Conservation (phyloP, 2,329 filamentous ascomycete genomes). For the Trichothecium roseum region DNA sequence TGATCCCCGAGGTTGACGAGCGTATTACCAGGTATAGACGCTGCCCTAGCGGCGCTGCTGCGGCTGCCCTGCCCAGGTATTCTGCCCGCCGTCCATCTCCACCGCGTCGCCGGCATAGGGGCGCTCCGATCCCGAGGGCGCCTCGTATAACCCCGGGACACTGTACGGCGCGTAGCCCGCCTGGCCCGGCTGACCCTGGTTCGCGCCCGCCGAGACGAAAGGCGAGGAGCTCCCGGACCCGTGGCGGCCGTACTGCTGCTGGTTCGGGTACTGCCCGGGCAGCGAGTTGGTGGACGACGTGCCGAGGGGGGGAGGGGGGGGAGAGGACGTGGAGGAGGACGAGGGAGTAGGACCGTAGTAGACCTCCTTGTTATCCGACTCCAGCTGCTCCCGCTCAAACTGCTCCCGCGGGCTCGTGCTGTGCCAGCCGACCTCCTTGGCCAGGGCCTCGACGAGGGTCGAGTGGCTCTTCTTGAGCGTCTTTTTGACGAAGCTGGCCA, state of each 20-base stretch:
- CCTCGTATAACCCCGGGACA: neutral
- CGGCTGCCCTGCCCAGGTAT: neutral
- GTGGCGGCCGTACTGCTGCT: neutral
- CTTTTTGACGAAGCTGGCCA: constrained; percentile 69
- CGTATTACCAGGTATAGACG: neutral
- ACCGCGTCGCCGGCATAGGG: neutral
- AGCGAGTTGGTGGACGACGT: neutral
- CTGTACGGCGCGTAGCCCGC: neutral
- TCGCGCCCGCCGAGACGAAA: neutral
- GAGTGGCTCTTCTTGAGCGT: constrained; percentile 70
- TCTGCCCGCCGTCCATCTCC: neutral
- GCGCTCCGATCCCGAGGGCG: neutral
- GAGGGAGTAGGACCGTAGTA: constrained; percentile 1
- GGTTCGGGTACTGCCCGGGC: too few species aligned
- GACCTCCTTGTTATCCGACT: neutral
- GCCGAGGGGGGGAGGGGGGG: too few species aligned
- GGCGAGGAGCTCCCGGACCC: neutral
- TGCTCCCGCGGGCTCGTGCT: neutral
- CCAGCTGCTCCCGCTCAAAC: neutral
- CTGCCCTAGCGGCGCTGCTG: neutral
- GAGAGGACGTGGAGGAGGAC: constrained; percentile 1
- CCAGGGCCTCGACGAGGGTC: constrained; percentile 56
- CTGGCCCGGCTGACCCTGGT: constrained; percentile 3
- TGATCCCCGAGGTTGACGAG: too few species aligned
- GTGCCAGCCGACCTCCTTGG: constrained; percentile 16